Evolutionary conservation across 768 basidiomycete genomes (phyloP), one percentile per base, ranked within the genome.

Genomic region (Tulasnella sp.): DNA sequence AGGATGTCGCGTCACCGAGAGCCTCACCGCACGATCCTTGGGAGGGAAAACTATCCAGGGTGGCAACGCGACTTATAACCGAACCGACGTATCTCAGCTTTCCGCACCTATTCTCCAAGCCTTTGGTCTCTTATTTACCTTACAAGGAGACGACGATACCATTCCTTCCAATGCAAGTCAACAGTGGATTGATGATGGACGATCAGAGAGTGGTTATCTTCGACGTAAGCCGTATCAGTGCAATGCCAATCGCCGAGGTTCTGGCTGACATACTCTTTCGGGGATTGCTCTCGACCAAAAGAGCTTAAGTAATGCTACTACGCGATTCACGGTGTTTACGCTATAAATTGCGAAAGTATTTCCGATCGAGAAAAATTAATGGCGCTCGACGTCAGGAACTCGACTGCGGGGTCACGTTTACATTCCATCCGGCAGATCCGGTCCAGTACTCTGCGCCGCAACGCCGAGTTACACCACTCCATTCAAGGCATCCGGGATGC

Each of bases 161-260:
- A 16, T 29, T 47, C 12, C 42, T 29, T 29, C 7, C 19, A 12
- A 36, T 35, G 6, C 5, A 47, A 7, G 22, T 16, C 1, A 34
- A 70, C 32, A 36, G 69, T 16, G 69, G 41, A 32, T 62, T 70
- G 9, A 47, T 42, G 41, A 42, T 70, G 42, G 69, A 70, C 47
- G 69, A 70, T 14, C 40, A 70, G 34, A 42, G 69, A 19, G 22
- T 70, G n/a, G 26, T 44, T 26, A 26, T 70, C 14, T 44, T 70
- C 42, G 29, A 39, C 3, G 69, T 70, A 22, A 29, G 69, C 64
- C 64, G n/a, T 44, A 39, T 9, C 19, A 34, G 32, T 47, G 35
- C 42, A 41, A 5, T 66, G 36, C 8, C 2, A 3, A 29, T 11
- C 4, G 47, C 52, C 26, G 26, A 29, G 40, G 40, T 40, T 40